A percentile compares a stretch with the other conserved stretches of the same genome.
These are phyloP conservation scores for Elaeis guineensis DNA, from an alignment of 176 grass and related monocot species.

Conservation along the genomic window DNA sequence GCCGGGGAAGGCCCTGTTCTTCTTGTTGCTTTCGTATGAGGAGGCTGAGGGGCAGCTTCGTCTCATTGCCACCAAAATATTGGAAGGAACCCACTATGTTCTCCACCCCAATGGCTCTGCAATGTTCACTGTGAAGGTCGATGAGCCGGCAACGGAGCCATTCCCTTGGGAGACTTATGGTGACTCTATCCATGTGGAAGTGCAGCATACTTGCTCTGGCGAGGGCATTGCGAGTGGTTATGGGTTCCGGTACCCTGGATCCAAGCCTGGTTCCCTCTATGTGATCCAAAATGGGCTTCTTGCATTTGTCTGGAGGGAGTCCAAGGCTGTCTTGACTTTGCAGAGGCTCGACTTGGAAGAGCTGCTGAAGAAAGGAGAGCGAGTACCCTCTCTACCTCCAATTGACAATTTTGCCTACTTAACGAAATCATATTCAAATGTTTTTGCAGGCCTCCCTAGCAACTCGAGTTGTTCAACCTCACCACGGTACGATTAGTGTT, in stretches of 20 bases:
- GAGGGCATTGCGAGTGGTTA: constrained; percentile 70
- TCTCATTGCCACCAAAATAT: constrained; percentile 71
- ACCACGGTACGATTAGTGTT: constrained; percentile 31
- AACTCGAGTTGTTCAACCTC: constrained; percentile 35
- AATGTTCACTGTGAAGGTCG: constrained; percentile 54
- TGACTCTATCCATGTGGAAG: constrained; percentile 25
- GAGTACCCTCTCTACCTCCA: constrained; percentile 49
- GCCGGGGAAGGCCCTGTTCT: constrained; percentile 62
- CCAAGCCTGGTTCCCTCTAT: constrained; percentile 78
- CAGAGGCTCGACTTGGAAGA: constrained; percentile 53
- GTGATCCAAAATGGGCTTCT: constrained; percentile 48
- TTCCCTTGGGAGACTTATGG: constrained; percentile 66
- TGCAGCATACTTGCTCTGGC: constrained; percentile 34
- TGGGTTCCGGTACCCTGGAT: constrained; percentile 78
- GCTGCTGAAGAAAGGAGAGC: constrained; percentile 55
- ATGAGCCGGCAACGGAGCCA: constrained; percentile 32
- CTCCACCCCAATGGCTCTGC: constrained; percentile 77
- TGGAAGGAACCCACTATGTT: constrained; percentile 85
- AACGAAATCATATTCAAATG: constrained; percentile 78
- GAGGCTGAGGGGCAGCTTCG: constrained; percentile 38
- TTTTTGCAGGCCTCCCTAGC: constrained; percentile 45
- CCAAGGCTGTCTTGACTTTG: constrained; percentile 49
- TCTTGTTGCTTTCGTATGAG: constrained; percentile 80
- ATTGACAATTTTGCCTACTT: constrained; percentile 66
- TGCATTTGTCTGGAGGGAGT: constrained; percentile 86